phyloP scores from a whole-genome alignment of 768 basidiomycete species.

The Cantharellus anzutake region DNA sequence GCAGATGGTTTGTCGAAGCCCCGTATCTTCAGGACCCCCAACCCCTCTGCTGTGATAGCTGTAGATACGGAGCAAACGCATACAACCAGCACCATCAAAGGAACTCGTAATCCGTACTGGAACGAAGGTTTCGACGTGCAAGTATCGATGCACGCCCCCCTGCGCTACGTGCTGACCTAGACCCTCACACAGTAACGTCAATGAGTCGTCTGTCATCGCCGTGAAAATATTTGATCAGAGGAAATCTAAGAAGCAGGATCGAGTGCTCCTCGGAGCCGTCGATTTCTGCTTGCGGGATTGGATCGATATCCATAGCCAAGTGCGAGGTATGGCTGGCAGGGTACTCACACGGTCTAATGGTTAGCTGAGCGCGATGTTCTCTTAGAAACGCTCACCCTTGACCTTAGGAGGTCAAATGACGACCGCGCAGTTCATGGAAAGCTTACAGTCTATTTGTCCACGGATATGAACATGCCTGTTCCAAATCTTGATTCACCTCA shows the following conservation, averaged over 20 bases:
- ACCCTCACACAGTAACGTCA: conserved; percentile 48
- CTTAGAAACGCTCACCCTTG: conserved; percentile 87
- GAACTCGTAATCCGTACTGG: conserved; percentile 90
- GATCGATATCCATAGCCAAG: conserved; percentile 78
- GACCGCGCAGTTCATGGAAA: conserved; percentile 96
- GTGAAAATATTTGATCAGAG: conserved; percentile 99
- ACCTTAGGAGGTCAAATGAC: conserved; percentile 98
- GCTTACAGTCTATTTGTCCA: conserved; percentile 89
- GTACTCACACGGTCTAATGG: not conserved
- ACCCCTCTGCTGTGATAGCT: conserved; percentile 96
- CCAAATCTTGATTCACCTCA: conserved; percentile 67
- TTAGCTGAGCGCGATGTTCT: not conserved
- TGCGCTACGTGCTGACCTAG: not conserved
- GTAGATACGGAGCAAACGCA: conserved; percentile 96
- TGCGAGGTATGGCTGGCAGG: conserved; percentile 50
- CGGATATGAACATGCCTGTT: conserved; percentile 72
- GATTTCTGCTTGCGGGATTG: conserved; percentile 84
- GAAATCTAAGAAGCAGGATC: conserved; percentile 96
- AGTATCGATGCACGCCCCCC: conserved; percentile 12
- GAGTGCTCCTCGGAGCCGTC: conserved; percentile 95
- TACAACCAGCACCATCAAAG: conserved; percentile 93
- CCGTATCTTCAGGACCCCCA: conserved; percentile 89
- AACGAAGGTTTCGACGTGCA: conserved; percentile 97
- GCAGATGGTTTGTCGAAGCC: conserved; percentile 88
- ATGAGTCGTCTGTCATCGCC: conserved; percentile 92